phyloP scores from a whole-genome alignment of 1,284 basidiomycete genomes.

The Rhodofomes roseus region DNA sequence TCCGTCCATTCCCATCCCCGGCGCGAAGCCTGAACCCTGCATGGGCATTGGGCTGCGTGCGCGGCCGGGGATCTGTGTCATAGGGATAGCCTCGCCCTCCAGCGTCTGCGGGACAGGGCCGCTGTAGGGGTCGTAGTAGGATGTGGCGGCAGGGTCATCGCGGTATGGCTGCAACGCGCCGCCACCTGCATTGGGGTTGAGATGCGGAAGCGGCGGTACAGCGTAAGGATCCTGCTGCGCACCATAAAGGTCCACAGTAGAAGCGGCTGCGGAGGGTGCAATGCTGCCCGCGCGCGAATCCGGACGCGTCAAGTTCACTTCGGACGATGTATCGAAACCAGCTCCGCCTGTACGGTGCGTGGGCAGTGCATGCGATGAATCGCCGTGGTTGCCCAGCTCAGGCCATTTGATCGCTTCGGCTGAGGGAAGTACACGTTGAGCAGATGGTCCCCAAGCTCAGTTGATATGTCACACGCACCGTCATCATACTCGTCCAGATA shows the following conservation, averaged over 20 bases:
- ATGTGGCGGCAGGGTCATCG: constrained; percentile 56
- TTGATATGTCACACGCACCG: constrained; percentile 44
- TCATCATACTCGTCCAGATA: constrained; percentile 67
- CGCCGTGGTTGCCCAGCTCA: constrained; percentile 67
- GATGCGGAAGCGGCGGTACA: constrained; percentile 77
- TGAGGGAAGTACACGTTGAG: constrained; percentile 24
- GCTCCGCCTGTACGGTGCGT: constrained; percentile 57
- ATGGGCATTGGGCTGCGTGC: constrained; percentile 29
- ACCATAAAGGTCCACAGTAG: constrained; percentile 40
- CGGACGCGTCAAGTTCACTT: constrained; percentile 51
- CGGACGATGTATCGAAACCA: constrained; percentile 62
- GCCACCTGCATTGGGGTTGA: constrained; percentile 54
- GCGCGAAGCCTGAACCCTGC: not conserved
- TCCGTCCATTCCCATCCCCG: constrained; percentile 15
- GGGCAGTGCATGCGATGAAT: constrained; percentile 48
- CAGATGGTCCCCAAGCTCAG: not conserved
- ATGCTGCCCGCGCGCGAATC: constrained; percentile 33
- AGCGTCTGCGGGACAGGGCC: constrained; percentile 68
- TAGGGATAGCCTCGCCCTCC: constrained; percentile 61
- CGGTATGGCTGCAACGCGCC: constrained; percentile 49
- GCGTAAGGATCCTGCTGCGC: constrained; percentile 65
- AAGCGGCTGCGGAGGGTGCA: constrained; percentile 42
- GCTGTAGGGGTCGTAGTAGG: constrained; percentile 75
- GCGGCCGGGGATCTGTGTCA: constrained; percentile 63
- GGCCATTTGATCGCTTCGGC: constrained; percentile 86